Evolutionary conservation across 129 eudicot species (phyloP).

Genomic region (Heracleum sosnowskyi): DNA sequence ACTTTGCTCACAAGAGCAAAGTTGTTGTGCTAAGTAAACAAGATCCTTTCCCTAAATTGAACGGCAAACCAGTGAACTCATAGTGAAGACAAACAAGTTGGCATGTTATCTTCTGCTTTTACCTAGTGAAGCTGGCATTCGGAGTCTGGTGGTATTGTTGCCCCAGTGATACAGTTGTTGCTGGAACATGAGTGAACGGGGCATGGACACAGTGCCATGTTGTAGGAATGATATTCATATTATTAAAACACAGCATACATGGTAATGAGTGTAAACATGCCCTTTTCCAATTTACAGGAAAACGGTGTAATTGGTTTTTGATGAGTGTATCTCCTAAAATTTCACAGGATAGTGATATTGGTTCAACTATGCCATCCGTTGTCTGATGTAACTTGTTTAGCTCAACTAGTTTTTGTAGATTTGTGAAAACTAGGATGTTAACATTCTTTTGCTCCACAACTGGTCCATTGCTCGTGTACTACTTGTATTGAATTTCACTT

Average conservation of each 20-base stretch:
- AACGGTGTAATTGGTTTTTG: neutral
- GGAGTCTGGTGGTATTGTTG: neutral
- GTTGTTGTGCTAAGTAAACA: conserved; percentile 92
- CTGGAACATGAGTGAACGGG: neutral
- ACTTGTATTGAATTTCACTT: neutral
- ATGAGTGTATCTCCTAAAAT: neutral
- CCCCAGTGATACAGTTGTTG: neutral
- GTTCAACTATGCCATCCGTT: neutral
- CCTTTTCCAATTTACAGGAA: neutral
- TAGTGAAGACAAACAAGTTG: conserved; percentile 17
- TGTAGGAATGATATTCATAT: neutral
- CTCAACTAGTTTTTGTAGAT: neutral
- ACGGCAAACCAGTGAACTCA: conserved; percentile 77
- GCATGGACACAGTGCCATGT: neutral
- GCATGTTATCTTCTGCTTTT: neutral
- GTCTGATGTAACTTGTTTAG: neutral
- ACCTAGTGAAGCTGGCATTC: neutral
- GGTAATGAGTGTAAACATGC: neutral
- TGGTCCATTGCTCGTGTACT: neutral
- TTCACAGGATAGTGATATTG: neutral
- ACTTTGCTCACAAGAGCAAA: conserved; percentile 96
- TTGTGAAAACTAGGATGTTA: neutral
- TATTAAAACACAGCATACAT: neutral
- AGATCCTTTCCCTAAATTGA: conserved; percentile 86
- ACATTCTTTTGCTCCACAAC: neutral